Conservation (phyloP, 1,284 basidiomycete species). For the Volvariella volvacea region DNA sequence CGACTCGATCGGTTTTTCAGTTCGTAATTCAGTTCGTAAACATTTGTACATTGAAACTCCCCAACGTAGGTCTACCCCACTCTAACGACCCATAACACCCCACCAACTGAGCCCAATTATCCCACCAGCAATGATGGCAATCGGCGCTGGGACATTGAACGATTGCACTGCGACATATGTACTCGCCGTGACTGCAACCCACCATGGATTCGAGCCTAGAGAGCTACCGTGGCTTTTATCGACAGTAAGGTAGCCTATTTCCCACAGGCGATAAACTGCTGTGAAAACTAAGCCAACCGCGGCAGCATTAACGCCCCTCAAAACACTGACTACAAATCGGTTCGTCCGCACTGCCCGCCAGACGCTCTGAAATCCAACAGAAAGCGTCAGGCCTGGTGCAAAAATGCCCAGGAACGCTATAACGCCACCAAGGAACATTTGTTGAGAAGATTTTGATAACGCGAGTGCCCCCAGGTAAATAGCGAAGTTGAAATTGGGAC, state of each 20-base stretch:
- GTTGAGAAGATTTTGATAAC: slow-evolving; percentile 18
- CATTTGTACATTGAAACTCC: too few relatives aligned
- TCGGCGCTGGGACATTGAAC: slow-evolving; percentile 22
- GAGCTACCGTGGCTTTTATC: slow-evolving; percentile 17
- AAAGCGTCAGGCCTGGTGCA: slow-evolving; percentile 43
- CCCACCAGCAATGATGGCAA: slow-evolving; percentile 25
- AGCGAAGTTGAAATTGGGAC: slow-evolving; percentile 56
- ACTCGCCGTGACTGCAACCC: slow-evolving; percentile 23
- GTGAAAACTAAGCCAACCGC: slow-evolving; percentile 51
- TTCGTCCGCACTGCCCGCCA: slow-evolving; percentile 37
- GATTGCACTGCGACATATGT: slow-evolving; percentile 27
- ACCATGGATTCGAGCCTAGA: slow-evolving; percentile 26
- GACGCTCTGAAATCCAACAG: slow-evolving; percentile 42
- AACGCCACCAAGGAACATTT: slow-evolving; percentile 33
- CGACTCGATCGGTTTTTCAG: too few relatives aligned
- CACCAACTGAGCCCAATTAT: slow-evolving; percentile 25
- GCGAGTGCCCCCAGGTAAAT: slow-evolving; percentile 48
- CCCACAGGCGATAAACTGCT: slow-evolving; percentile 46
- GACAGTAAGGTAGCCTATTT: slow-evolving; percentile 27
- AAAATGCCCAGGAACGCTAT: slow-evolving; percentile 45
- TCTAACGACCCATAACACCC: slow-evolving; percentile 15
- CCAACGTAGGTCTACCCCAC: too few relatives aligned
- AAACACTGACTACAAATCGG: slow-evolving; percentile 28
- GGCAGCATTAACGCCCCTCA: slow-evolving; percentile 48
- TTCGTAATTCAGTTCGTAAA: too few relatives aligned